Conservation (phyloP, 2,329 filamentous ascomycete species). For the Claviceps sp. region DNA sequence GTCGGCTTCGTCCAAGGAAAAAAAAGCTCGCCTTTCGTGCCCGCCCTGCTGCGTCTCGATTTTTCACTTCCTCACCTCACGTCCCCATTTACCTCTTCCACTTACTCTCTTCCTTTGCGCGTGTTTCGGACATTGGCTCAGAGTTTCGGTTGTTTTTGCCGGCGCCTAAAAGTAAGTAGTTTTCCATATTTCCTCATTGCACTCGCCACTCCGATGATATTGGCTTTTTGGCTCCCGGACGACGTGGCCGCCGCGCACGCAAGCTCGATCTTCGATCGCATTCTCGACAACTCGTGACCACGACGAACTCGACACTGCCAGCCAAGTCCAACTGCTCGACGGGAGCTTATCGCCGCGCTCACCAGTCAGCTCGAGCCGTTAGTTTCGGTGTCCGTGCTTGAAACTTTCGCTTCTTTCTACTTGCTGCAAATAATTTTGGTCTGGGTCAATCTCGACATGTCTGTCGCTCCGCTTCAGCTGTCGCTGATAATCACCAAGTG, state of each 20-base stretch:
- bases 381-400: neutral
- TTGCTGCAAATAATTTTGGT: neutral
- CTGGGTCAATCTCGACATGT: neutral
- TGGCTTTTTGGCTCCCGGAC: neutral
- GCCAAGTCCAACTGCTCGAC: neutral
- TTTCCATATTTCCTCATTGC: slow-evolving; percentile 3
- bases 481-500: neutral
- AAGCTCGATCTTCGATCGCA: slow-evolving; percentile 4
- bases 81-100: slow-evolving; percentile 23
- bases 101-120: slow-evolving; percentile 31
- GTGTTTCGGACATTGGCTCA: slow-evolving; percentile 31
- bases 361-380: neutral
- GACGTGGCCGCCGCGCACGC: slow-evolving; percentile 1
- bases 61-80: slow-evolving; percentile 16
- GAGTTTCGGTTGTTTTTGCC: slow-evolving; percentile 33
- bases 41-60: slow-evolving; percentile 20
- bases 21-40: slow-evolving; percentile 21
- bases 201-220: neutral
- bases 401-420: neutral
- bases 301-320: slow-evolving; percentile 6
- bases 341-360: neutral
- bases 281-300: slow-evolving; percentile 8
- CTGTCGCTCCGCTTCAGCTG: neutral
- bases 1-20: slow-evolving; percentile 8
- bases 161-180: slow-evolving; percentile 41